Base-by-base conservation (phyloP, 768 basidiomycete species). In the Leucocoprinus sp. region DNA sequence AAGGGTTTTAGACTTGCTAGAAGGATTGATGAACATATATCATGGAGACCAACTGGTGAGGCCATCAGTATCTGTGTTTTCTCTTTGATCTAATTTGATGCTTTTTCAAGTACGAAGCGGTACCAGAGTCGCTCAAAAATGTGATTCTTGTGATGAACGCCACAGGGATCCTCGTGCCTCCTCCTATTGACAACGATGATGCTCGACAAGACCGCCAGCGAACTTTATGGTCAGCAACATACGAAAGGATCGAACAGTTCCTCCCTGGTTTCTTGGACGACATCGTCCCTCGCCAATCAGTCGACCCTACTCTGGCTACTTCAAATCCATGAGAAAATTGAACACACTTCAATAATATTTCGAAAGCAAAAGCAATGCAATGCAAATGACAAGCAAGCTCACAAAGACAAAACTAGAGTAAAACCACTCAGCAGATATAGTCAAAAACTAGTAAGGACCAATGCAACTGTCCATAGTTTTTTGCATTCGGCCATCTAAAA, bases 41-140 rank as follows among this genome's bases (percentile, higher is more conserved):
- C 80, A 80, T 53, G 74, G 80, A 36, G 93, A 93, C 58, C 89
- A 91, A 56, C 63, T 96, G 68, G 95, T 95, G 53, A 55, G 85
- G 71, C 22, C n/a, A 18, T 8, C 27, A 21, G 8, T 35, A 42
- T 5, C 27, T 33, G 17, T 7, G 26, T 48, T 21, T 11, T n/a
- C n/a, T n/a, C n/a, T n/a, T 27, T 19, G 2, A 31, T 17, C 19
- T n/a, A 45, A 29, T 2, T 6, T 29, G 29, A 46, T 19, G 31
- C 17, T 23, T 12, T 4, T 14, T 49, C 1, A 54, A 98, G 95
- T 83, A 84, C 60, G 96, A 99, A 61, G 95, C 95, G 0, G 75
- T 96, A 15, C 92, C 91, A 1, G 96, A 99, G 64, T 93, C 93
- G 1, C 73, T 99, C 55, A 98, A 97, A 67, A 98, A 98, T 57